Evolutionary conservation across 495 filamentous ascomycete species (phyloP).

Genomic region (Astrothelium subdiscretum): DNA sequence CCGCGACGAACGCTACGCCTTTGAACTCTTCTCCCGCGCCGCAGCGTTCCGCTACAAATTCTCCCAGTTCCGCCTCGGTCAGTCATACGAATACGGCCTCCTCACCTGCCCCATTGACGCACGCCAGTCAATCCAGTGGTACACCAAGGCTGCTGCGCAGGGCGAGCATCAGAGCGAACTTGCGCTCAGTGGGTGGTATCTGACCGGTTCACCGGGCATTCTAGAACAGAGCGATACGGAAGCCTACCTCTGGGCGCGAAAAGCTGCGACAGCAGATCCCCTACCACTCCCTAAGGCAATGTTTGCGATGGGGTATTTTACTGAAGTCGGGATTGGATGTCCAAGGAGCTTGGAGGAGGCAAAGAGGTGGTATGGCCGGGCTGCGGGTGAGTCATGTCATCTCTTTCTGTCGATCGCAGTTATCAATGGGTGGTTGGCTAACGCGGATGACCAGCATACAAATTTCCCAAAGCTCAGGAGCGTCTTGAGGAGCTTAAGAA

Average conservation of each 20-base stretch:
- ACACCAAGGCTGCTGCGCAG: constrained; percentile 80
- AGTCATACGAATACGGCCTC: constrained; percentile 79
- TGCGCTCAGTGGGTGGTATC: constrained; percentile 89
- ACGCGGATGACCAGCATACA: constrained; percentile 52
- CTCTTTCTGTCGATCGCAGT: neutral
- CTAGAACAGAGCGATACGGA: constrained; percentile 89
- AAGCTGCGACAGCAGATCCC: constrained; percentile 67
- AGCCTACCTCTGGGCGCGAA: constrained; percentile 93
- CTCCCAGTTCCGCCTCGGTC: constrained; percentile 81
- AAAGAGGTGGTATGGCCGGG: constrained; percentile 95
- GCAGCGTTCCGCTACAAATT: constrained; percentile 88
- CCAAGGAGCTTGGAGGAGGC: constrained; percentile 81
- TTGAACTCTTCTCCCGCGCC: constrained; percentile 72
- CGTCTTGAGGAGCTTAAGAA: constrained; percentile 85
- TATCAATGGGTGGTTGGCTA: neutral
- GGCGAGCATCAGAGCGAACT: constrained; percentile 92
- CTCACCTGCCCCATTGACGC: constrained; percentile 75
- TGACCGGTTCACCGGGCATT: constrained; percentile 81
- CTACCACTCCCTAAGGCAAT: constrained; percentile 67
- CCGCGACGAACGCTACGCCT: constrained; percentile 68
- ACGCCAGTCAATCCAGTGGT: constrained; percentile 79
- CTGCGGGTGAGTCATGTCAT: constrained; percentile 64
- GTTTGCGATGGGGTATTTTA: constrained; percentile 97
- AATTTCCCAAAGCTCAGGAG: constrained; percentile 84
- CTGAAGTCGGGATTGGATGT: constrained; percentile 88